Evolutionary conservation across 352 stramenopile species (phyloP).

Genomic region (Globisporangium lucens): DNA sequence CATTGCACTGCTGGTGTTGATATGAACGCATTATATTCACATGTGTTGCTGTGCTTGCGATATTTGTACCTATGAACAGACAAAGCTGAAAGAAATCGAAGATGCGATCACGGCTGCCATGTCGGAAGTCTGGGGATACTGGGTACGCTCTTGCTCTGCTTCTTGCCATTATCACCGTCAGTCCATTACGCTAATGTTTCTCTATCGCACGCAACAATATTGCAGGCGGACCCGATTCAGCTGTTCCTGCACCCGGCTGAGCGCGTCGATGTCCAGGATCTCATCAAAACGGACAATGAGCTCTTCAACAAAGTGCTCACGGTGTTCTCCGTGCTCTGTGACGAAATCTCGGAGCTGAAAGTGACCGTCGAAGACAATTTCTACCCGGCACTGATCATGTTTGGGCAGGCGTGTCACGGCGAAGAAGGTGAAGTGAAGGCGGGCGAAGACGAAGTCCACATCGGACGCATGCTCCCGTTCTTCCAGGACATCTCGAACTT

Average conservation of each 20-base stretch:
- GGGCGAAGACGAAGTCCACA: conserved; percentile 79
- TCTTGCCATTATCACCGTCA: background rate
- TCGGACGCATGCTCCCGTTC: conserved; percentile 86
- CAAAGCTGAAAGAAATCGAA: conserved; percentile 86
- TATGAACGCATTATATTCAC: background rate
- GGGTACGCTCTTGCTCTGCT: conserved; percentile 34
- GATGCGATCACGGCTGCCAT: conserved; percentile 82
- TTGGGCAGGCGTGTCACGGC: conserved; percentile 71
- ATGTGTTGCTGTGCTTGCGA: background rate
- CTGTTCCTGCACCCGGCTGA: conserved; percentile 79
- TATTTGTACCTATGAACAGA: conserved; percentile 25
- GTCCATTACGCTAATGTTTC: background rate
- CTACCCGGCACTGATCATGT: conserved; percentile 88
- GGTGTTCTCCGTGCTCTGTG: conserved; percentile 86
- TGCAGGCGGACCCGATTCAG: conserved; percentile 81
- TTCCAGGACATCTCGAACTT: conserved; percentile 91
- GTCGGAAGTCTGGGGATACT: conserved; percentile 90
- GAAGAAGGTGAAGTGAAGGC: conserved; percentile 68
- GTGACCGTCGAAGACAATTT: conserved; percentile 89
- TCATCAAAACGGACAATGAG: conserved; percentile 89
- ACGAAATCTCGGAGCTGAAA: conserved; percentile 90
- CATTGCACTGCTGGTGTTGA: background rate
- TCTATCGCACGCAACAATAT: background rate
- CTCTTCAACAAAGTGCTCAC: conserved; percentile 89
- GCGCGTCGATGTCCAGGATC: conserved; percentile 83